phyloP scores from a whole-genome alignment of 352 stramenopile genomes.

The Phytophthora cactorum region DNA sequence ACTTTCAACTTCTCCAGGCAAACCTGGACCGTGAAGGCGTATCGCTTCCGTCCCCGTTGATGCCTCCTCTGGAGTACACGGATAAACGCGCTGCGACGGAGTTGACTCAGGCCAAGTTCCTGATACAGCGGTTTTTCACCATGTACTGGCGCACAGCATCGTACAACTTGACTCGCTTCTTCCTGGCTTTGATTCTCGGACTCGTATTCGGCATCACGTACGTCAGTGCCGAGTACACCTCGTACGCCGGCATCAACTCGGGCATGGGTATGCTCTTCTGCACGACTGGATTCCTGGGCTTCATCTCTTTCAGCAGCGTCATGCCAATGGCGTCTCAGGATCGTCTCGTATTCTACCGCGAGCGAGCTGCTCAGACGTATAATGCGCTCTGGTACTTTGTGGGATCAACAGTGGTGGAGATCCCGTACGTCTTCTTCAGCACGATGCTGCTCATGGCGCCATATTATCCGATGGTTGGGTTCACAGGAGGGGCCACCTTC shows the following conservation, averaged over 20 bases:
- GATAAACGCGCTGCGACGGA: slow-evolving; percentile 37
- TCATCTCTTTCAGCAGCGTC: slow-evolving; percentile 69
- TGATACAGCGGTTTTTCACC: slow-evolving; percentile 57
- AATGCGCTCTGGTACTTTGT: too few species aligned
- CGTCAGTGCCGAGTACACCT: slow-evolving; percentile 21
- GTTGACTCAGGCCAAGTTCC: slow-evolving; percentile 33
- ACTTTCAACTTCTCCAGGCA: slow-evolving; percentile 31
- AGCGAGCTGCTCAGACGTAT: too few species aligned
- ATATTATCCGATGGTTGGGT: too few species aligned
- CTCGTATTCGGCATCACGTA: slow-evolving; percentile 32
- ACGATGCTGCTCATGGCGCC: too few species aligned
- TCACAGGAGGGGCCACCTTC: too few species aligned
- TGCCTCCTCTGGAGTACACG: slow-evolving; percentile 41
- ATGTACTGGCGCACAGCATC: slow-evolving; percentile 78
- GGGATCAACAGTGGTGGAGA: too few species aligned
- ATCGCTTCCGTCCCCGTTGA: slow-evolving; percentile 21
- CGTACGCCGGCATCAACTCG: slow-evolving; percentile 35
- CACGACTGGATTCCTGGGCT: slow-evolving; percentile 67
- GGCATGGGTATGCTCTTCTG: slow-evolving; percentile 68
- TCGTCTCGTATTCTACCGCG: slow-evolving; percentile 83
- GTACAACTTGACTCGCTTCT: slow-evolving; percentile 46
- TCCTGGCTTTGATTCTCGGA: slow-evolving; percentile 34
- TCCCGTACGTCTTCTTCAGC: too few species aligned
- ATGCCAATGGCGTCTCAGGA: slow-evolving; percentile 72
- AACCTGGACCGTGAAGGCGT: slow-evolving; percentile 43